Conservation (phyloP, 495 filamentous ascomycete species). For the Tuber aestivum region DNA sequence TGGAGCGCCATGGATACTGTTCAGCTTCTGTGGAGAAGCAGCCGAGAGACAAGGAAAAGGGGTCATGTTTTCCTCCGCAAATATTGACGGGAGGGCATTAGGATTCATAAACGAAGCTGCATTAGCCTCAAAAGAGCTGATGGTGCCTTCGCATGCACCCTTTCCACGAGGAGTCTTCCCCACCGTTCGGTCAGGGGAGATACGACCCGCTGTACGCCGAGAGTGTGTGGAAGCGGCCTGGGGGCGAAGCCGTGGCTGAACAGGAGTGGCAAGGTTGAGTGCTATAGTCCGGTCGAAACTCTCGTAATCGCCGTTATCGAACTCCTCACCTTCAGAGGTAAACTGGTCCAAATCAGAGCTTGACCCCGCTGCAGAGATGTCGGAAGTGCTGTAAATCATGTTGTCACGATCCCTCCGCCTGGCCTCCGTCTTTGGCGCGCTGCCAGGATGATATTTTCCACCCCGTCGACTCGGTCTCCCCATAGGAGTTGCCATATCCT, state of each 20-base stretch:
- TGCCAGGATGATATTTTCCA: slow-evolving; percentile 40
- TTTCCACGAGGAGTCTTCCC: slow-evolving; percentile 23
- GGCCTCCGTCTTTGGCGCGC: slow-evolving; percentile 4
- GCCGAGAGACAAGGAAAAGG: slow-evolving; percentile 39
- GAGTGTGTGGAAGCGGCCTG: slow-evolving; percentile 21
- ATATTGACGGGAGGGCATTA: slow-evolving; percentile 30
- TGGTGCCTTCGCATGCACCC: slow-evolving; percentile 23
- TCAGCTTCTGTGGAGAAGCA: slow-evolving; percentile 40
- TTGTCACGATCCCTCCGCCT: not conserved
- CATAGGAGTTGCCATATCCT: slow-evolving; percentile 36
- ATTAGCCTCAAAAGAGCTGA: slow-evolving; percentile 17
- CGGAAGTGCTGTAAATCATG: not conserved
- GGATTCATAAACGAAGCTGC: slow-evolving; percentile 29
- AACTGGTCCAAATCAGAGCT: slow-evolving; percentile 26
- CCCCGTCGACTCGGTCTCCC: slow-evolving; percentile 35
- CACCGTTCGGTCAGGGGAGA: slow-evolving; percentile 31
- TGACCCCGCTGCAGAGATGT: slow-evolving; percentile 29
- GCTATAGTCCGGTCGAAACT: slow-evolving; percentile 28
- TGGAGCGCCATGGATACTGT: slow-evolving; percentile 32
- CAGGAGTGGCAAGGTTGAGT: slow-evolving; percentile 27
- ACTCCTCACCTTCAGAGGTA: slow-evolving; percentile 10
- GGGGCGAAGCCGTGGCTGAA: slow-evolving; percentile 30
- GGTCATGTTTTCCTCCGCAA: slow-evolving; percentile 39
- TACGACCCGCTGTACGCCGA: slow-evolving; percentile 6
- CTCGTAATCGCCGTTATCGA: slow-evolving; percentile 23